phyloP scores from a whole-genome alignment of 805 yeast genomes.

The Blastobotrys terrestris region DNA sequence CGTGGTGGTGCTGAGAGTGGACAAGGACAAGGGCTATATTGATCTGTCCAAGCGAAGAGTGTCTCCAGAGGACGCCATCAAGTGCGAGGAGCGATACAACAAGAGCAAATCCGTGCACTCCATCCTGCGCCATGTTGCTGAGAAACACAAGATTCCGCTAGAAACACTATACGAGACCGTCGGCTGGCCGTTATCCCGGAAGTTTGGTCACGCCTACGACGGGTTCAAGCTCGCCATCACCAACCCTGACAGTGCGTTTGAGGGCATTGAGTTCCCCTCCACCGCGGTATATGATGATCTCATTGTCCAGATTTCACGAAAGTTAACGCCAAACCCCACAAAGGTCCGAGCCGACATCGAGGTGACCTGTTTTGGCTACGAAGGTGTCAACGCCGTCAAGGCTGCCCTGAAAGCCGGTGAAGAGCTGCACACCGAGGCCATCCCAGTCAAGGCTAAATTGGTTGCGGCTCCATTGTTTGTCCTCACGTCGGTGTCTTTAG shows the following conservation, averaged over 20 bases:
- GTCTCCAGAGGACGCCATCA: constrained; percentile 92
- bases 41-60: constrained; percentile 97
- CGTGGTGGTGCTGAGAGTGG: constrained; percentile 95
- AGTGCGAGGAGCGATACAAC: constrained; percentile 96
- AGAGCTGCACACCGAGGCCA: constrained; percentile 69
- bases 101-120: constrained; percentile 97
- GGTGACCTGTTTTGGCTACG: constrained; percentile 94
- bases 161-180: constrained; percentile 80
- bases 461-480: constrained; percentile 98
- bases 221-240: constrained; percentile 96
- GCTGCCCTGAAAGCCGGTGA: constrained; percentile 84
- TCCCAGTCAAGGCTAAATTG: constrained; percentile 86
- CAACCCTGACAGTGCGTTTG: constrained; percentile 77
- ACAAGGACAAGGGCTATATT: constrained; percentile 96
- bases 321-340: constrained; percentile 96
- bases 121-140: constrained; percentile 97
- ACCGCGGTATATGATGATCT: constrained; percentile 75
- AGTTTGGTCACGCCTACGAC: constrained; percentile 94
- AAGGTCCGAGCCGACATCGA: constrained; percentile 98
- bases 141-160: constrained; percentile 82
- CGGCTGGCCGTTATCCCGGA: constrained; percentile 97
- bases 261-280: constrained; percentile 66
- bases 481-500: constrained; percentile 85
- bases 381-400: constrained; percentile 96
- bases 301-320: constrained; percentile 78